Evolutionary conservation across 768 basidiomycete genomes (phyloP), one percentile per base, ranked within the genome.

Genomic region (Russula lepida): DNA sequence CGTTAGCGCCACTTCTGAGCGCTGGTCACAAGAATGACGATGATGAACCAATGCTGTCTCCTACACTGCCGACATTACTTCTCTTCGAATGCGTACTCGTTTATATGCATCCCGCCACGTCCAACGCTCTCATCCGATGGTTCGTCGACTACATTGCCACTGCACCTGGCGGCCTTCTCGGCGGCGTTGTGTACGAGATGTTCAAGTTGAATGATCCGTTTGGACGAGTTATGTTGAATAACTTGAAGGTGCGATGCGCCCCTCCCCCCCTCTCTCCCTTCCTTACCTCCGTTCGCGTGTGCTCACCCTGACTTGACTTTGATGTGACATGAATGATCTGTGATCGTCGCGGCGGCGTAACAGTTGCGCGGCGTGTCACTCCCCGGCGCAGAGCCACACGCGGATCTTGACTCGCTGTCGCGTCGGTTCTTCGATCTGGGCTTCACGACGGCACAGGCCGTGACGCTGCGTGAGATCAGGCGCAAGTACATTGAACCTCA

Each of bases 71-170:
- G 4, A 95, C 93, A 1, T 80, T 98, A 2, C 76, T 98, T 25
- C 74, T 98, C 9, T 93, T 92, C 63, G 95, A 98, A 78, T 98
- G 95, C 67, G 89, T 98, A 19, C 80, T 97, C 57, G 92, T 84
- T 15, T 98, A 99, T 73, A 89, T 98, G 80, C 68, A 75, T 0
- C 84, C 89, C 0, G 69, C 73, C 3, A 75, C 78, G 3, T 86
- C 86, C 1, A 76, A 79, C 30, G 75, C 74, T 0, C 69, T 97
- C 13, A 74, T 97, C 2, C 71, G 75, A 39, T 95, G 90, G 89
- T 93, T 95, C 68, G 76, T 80, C 2, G 75, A 81, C 58, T 78
- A 78, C 59, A 84, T 82, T 68, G 70, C 21, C 12, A 19, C 74
- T 1, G 8, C 62, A 13, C 39, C 27, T 3, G 25, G 59, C 37